phyloP scores from a whole-genome alignment of 441 rosid species.

The Pelargonium citronellum region DNA sequence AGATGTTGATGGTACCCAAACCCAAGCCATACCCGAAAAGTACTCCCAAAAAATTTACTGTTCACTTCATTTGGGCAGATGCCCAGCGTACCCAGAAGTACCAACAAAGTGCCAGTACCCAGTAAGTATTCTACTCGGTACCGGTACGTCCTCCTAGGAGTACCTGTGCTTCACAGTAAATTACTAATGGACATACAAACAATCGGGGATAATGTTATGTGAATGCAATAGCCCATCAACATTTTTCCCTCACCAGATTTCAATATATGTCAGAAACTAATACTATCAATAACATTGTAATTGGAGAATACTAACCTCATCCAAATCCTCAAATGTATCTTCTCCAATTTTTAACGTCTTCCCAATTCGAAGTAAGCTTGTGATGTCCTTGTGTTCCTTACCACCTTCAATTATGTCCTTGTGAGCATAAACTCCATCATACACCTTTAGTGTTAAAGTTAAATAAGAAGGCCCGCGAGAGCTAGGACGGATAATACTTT shows the following conservation, averaged over 20 bases:
- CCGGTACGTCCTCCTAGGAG: too few relatives aligned
- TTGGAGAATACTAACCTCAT: conserved; percentile 52
- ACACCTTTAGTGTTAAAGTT: conserved; percentile 78
- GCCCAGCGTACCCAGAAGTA: too few relatives aligned
- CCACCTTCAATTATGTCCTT: conserved; percentile 93
- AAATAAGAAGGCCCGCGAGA: conserved; percentile 88
- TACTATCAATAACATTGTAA: neutral
- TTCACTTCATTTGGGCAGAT: too few relatives aligned
- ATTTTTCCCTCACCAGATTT: neutral
- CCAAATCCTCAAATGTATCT: conserved; percentile 93
- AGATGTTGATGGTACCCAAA: too few relatives aligned
- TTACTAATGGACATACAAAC: neutral
- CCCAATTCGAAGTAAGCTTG: conserved; percentile 87
- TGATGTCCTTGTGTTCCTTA: conserved; percentile 89
- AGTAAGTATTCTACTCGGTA: too few relatives aligned
- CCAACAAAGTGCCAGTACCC: too few relatives aligned
- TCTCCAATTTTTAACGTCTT: conserved; percentile 92
- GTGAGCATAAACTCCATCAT: conserved; percentile 83
- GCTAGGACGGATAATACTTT: conserved; percentile 88
- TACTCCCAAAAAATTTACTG: too few relatives aligned
- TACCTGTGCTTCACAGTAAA: too few relatives aligned
- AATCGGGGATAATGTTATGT: neutral
- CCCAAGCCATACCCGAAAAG: too few relatives aligned
- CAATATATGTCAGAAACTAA: neutral
- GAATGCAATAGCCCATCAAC: neutral